Evolutionary conservation across 2,329 filamentous ascomycete species (phyloP), one percentile per base, ranked within the genome.

Genomic region (Aspergillus viridinutans): DNA sequence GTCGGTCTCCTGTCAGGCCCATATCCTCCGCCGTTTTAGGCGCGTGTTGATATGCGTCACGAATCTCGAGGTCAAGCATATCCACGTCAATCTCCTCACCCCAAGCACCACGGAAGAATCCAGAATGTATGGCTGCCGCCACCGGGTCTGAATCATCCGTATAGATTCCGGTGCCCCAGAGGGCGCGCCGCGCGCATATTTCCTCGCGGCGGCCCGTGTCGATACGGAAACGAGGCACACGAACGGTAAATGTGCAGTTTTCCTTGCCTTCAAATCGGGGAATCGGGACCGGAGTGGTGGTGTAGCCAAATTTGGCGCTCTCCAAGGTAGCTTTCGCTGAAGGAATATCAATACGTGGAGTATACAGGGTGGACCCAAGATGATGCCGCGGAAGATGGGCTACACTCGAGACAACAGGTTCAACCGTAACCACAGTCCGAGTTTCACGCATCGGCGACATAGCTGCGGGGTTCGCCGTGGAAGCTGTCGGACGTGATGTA

Each of bases 121-220:
- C 94, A 1, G 87, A 87, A 72, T 99, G 94, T 49, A 99, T 93
- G 58, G 92, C 93, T 2, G 93, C 92, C 0, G 92, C 93, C 25
- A 99, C 83, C 0, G 94, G 86, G 69, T 99, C 94, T 0, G 92
- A 96, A 73, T 99, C 94, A 65, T 99, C 94, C 0, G 92, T 96
- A 70, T 97, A 97, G 6, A 99, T 83, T 40, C 95, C 92, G 0
- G 91, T 94, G 1, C 94, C 94, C 92, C 93, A 99, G 0, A 99
- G 73, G 7, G 90, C 90, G 21, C 89, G 84, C 35, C 90, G 84
- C 7, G 85, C 78, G 10, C 92, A 95, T 52, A 97, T 92, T 63
- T 95, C 90, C 69, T 94, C 90, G 29, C 93, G 83, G 25, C 89
- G 84, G 7, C 81, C 76, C 0, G 85, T 74, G 8, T 84, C 84